phyloP scores from a whole-genome alignment of 495 filamentous ascomycete species.

The Neurospora intermedia region DNA sequence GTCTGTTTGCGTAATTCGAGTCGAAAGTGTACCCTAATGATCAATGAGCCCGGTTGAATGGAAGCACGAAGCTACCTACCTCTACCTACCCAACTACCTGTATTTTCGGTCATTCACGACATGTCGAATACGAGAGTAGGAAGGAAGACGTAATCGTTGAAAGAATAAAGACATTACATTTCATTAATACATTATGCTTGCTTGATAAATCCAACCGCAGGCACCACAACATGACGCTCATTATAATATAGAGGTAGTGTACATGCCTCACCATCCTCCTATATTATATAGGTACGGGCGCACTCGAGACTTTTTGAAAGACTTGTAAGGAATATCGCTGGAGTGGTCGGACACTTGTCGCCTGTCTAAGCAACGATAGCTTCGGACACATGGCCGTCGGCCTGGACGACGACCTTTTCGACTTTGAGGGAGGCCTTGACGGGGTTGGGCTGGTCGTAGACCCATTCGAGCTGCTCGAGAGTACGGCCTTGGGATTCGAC shows the following conservation, averaged over 20 bases:
- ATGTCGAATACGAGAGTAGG: neutral
- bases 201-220: neutral
- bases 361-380: conserved; percentile 28
- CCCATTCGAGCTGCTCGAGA: conserved; percentile 42
- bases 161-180: neutral
- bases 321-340: neutral
- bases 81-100: too few relatives aligned
- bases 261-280: neutral
- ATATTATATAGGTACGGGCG: neutral
- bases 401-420: conserved; percentile 43
- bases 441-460: conserved; percentile 38
- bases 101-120: too few relatives aligned
- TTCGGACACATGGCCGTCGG: conserved; percentile 42
- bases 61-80: neutral
- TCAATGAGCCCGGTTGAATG: neutral
- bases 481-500: conserved; percentile 41
- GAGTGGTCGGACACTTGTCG: neutral
- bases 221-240: neutral
- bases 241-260: neutral
- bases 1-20: neutral
- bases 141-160: neutral
- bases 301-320: neutral
- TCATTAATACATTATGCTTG: neutral
- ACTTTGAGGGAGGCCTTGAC: conserved; percentile 40
- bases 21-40: neutral